Base-by-base conservation (phyloP, 345 rosid species). In the Populus ilicifolia region DNA sequence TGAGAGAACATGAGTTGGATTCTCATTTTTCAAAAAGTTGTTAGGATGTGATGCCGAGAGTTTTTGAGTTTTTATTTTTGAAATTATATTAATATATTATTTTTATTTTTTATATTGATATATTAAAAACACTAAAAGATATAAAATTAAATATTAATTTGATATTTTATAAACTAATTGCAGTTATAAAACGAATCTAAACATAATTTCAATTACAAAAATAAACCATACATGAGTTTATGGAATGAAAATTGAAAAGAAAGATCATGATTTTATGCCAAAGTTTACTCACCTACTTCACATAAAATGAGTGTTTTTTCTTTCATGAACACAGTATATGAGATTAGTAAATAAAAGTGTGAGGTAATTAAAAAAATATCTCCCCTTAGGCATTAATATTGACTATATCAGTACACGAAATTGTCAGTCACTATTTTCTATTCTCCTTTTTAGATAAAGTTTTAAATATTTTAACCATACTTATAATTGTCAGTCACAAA, bases 351-450 rank as follows among this genome's bases (percentile, higher is more conserved):
- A 21, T 56, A 56, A 56, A 27, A 56, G n/a, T n/a, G 8, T 18
- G 0, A n/a, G 12, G 23, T 21, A 21, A n/a, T 41, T 8, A n/a
- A 56, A 8, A 8, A 9, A 3, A n/a, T 8, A 63, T 4, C 21
- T 43, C 46, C 38, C 48, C 25, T 16, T 14, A 25, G 76, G 76
- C 71, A 71, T 71, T 76, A 64, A 36, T 63, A 11, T 65, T 64
- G 80, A 78, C 71, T 10, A 2, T 18, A n/a, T 4, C 12, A n/a
- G 23, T 71, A 12, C 17, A 23, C 67, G 52, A n/a, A 54, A 41
- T 41, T 41, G 13, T 9, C 9, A 20, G 29, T 59, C 2, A 9
- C 27, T n/a, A 56, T 56, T 56, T 3, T 4, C 1, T 56, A 13
- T 1, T 23, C 12, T n/a, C 17, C 29, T 64, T 61, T 61, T 8